Evolutionary conservation across 108 stramenopile species (phyloP).

Genomic region (Nitzschia inconspicua): DNA sequence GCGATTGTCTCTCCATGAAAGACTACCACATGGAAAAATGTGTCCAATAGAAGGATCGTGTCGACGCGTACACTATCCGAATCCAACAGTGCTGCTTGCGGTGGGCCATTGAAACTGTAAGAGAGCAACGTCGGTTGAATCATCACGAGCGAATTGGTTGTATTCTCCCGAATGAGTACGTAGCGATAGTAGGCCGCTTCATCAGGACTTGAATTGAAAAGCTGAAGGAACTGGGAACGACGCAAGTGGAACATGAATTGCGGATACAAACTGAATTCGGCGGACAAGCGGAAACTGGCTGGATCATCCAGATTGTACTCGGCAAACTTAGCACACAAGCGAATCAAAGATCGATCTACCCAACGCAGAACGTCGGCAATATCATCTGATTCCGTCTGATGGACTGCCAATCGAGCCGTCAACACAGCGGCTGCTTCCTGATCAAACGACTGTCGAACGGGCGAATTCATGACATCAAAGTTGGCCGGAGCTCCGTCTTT

Average conservation of each 20-base stretch:
- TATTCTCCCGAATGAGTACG: conserved; percentile 87
- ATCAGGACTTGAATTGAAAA: conserved; percentile 98
- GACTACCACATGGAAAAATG: conserved; percentile 99
- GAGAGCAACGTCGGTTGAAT: conserved; percentile 97
- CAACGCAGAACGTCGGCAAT: conserved; percentile 97
- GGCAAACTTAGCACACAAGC: conserved; percentile 97
- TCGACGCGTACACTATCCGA: conserved; percentile 93
- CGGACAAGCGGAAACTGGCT: conserved; percentile 84
- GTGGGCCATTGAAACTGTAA: conserved; percentile 95
- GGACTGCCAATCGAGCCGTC: conserved; percentile 93
- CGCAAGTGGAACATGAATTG: conserved; percentile 98
- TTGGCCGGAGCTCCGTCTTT: conserved; percentile 39
- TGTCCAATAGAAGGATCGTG: conserved; percentile 96
- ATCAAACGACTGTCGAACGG: conserved; percentile 91
- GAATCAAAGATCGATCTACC: conserved; percentile 97
- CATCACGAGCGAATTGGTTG: conserved; percentile 96
- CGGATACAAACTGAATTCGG: conserved; percentile 97
- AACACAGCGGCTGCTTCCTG: conserved; percentile 99
- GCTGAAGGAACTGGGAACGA: conserved; percentile 92
- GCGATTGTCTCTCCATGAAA: conserved; percentile 99
- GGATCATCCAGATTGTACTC: conserved; percentile 95
- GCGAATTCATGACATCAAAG: conserved; percentile 42
- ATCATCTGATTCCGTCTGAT: conserved; percentile 92
- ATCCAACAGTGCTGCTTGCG: conserved; percentile 94
- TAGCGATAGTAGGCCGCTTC: conserved; percentile 97